phyloP scores from a whole-genome alignment of 306 rosid species.

The Adenanthera pavonina region DNA sequence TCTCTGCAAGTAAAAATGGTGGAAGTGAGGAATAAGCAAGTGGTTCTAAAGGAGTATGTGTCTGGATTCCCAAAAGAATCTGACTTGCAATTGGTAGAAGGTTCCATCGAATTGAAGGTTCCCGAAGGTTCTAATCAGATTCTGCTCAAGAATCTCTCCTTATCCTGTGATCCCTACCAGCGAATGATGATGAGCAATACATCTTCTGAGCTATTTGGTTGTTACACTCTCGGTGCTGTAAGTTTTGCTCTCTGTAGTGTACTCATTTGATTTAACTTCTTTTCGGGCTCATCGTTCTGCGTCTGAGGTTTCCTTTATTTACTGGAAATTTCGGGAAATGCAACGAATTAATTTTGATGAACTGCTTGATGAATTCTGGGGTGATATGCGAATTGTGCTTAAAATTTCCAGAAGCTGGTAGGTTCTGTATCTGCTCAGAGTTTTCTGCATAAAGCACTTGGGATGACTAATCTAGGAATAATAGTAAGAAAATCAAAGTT shows the following conservation, averaged over 20 bases:
- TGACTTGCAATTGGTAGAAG: constrained; percentile 14
- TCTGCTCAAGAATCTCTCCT: constrained; percentile 51
- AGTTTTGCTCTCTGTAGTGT: not conserved
- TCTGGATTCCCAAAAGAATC: constrained; percentile 38
- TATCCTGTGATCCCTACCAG: constrained; percentile 57
- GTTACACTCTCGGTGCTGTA: constrained; percentile 40
- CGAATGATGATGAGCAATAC: not conserved
- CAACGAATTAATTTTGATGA: not conserved
- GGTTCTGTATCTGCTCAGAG: not conserved
- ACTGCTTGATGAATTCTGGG: not conserved
- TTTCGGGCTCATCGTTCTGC: not conserved
- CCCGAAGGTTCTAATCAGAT: constrained; percentile 31
- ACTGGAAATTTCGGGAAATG: not conserved
- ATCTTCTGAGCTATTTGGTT: not conserved
- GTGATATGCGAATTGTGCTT: not conserved
- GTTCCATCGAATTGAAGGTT: constrained; percentile 15
- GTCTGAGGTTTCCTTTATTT: not conserved
- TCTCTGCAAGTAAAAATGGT: not conserved
- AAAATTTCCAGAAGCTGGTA: not conserved
- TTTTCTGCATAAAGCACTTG: not conserved
- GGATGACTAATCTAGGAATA: not conserved
- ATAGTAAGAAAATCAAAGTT: not conserved
- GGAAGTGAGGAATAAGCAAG: constrained; percentile 40
- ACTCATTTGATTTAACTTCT: not conserved
- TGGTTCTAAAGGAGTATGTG: constrained; percentile 30